Percentiles rank a stretch among this genome's conserved stretches.
These are phyloP conservation scores for Pichia californica DNA, from an alignment of 805 yeast genomes.

Conservation along the genomic window DNA sequence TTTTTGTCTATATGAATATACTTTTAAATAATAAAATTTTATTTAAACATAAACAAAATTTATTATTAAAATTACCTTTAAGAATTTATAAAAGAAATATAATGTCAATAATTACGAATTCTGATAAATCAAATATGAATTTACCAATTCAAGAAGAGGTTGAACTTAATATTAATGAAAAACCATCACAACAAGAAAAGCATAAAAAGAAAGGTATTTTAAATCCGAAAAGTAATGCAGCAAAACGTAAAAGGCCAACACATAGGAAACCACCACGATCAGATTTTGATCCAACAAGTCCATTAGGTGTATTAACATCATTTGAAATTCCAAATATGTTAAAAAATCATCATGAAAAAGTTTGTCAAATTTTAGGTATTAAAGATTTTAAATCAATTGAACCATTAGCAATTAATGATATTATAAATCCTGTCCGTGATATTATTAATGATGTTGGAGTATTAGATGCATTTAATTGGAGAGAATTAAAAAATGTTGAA, in stretches of 20 bases:
- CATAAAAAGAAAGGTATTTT: background rate
- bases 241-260: conserved; percentile 39
- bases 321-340: conserved; percentile 63
- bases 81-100: background rate
- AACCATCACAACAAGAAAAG: background rate
- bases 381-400: background rate
- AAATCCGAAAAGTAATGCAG: conserved; percentile 9
- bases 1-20: too few relatives aligned
- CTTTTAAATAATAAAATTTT: too few relatives aligned
- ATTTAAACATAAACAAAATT: too few relatives aligned
- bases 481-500: conserved; percentile 51
- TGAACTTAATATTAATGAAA: background rate
- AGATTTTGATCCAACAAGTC: conserved; percentile 59
- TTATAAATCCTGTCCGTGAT: conserved; percentile 58
- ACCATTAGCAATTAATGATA: conserved; percentile 36
- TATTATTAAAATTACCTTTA: background rate
- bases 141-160: conserved; percentile 7
- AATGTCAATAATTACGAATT: background rate
- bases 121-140: background rate
- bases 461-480: conserved; percentile 44
- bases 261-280: conserved; percentile 40
- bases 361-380: conserved; percentile 7
- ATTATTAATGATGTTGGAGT: conserved; percentile 54
- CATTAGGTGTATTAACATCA: conserved; percentile 65
- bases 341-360: conserved; percentile 25